Evolutionary conservation across 2,329 filamentous ascomycete species (phyloP).

Genomic region (Graphilbum sp.): DNA sequence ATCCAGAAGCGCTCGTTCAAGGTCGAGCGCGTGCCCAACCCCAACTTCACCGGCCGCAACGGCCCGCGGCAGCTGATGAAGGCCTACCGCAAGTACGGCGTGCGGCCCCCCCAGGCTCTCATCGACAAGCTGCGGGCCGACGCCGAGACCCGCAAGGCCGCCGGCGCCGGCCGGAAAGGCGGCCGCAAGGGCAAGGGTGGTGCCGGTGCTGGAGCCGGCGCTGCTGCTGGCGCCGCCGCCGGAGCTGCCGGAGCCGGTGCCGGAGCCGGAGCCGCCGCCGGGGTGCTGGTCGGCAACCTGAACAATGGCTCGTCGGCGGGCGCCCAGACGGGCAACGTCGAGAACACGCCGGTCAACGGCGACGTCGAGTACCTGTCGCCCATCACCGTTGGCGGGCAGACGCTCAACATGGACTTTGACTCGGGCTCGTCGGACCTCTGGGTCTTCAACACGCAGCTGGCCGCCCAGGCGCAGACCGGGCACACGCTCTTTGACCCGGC

Average conservation of each 20-base stretch:
- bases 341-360: slow-evolving; percentile 45
- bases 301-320: slow-evolving; percentile 11
- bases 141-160: slow-evolving; percentile 12
- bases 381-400: slow-evolving; percentile 53
- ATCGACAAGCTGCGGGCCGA: slow-evolving; percentile 17
- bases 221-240: no score
- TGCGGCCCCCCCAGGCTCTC: slow-evolving; percentile 28
- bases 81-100: slow-evolving; percentile 52
- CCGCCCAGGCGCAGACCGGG: slow-evolving; percentile 22
- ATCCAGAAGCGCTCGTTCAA: slow-evolving; percentile 42
- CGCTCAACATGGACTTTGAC: slow-evolving; percentile 54
- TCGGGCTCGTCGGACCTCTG: slow-evolving; percentile 63
- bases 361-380: slow-evolving; percentile 56
- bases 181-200: slow-evolving; percentile 6
- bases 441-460: slow-evolving; percentile 50
- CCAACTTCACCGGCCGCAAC: slow-evolving; percentile 35
- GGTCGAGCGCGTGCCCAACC: slow-evolving; percentile 39
- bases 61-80: slow-evolving; percentile 46
- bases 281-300: neutral
- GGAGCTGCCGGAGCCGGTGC: no score
- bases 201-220: no score
- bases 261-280: neutral
- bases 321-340: slow-evolving; percentile 37
- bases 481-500: slow-evolving; percentile 28
- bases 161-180: neutral